Evolutionary conservation across 139 green algal genomes (phyloP).

Genomic region (Chlamydomonas sp.): DNA sequence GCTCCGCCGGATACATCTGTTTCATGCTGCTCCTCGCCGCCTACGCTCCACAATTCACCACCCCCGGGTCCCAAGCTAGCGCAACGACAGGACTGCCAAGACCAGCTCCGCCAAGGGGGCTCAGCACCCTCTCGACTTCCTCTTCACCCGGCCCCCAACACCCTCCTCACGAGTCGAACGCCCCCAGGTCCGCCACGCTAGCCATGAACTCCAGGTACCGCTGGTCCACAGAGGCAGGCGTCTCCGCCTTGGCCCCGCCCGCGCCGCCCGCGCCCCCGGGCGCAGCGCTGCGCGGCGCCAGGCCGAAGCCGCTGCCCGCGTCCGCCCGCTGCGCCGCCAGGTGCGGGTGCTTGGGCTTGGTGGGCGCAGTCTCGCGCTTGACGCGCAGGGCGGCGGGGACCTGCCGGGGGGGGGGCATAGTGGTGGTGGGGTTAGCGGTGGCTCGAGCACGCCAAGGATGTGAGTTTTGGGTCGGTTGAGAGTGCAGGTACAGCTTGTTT

Average conservation of each 20-base stretch:
- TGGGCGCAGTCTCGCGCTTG: conserved; percentile 54
- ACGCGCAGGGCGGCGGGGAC: conserved; percentile 80
- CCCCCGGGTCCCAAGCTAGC: no score
- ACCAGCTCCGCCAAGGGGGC: no score
- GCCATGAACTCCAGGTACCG: conserved; percentile 73
- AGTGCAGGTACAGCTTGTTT: no score
- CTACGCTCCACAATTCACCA: no score
- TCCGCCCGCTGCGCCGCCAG: not conserved
- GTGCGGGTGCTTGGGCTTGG: conserved; percentile 19
- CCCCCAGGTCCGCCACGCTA: conserved; percentile 66
- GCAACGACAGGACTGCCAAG: no score
- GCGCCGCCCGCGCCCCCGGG: conserved; percentile 4
- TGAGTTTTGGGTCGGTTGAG: no score
- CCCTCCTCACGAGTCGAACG: conserved; percentile 49
- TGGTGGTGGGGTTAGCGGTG: not conserved
- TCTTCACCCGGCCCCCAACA: not conserved
- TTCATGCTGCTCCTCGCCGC: no score
- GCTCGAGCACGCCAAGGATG: not conserved
- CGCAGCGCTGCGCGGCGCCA: conserved; percentile 48
- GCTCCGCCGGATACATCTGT: no score
- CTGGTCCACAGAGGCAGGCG: conserved; percentile 44
- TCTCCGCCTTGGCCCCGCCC: conserved; percentile 8
- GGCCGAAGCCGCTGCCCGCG: conserved; percentile 61
- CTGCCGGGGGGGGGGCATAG: conserved; percentile 40
- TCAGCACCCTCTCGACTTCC: no score